Base-by-base conservation (phyloP, 306 rosid species). In the Sicyos edulis region DNA sequence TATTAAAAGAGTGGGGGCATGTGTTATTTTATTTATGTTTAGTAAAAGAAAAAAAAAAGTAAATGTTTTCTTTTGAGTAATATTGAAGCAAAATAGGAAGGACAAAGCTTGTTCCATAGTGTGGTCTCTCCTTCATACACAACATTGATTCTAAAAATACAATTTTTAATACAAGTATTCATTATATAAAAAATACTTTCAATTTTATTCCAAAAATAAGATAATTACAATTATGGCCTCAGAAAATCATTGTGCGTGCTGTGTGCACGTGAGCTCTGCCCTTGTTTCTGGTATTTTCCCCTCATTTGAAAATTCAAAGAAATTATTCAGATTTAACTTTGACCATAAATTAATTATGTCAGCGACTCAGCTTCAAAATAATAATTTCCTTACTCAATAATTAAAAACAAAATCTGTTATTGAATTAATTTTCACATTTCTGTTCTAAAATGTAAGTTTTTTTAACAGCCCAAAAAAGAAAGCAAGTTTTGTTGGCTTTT, bases 51-150 rank as follows among this genome's bases (percentile, higher is more conserved):
- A 37, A 62, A 17, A 42, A 66, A 66, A 13, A 17, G 0, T 66
- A 47, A 40, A 34, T 16, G n/a, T 11, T 66, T 66, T 10, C 32
- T 3, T 66, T 67, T 67, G 72, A 68, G 72, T 68, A 68, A 49
- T 68, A 68, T 68, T 68, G 72, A 68, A 68, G 72, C 57, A 68
- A 49, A 68, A 68, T 68, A 22, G 56, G 72, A 68, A 68, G 56
- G 34, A 66, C 53, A 45, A 24, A 5, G 54, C 6, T 47, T 68
- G 72, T 68, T 57, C 72, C 72, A 22, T 20, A 19, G 56, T 55
- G 19, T n/a, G 69, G n/a, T 40, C 54, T 65, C 71, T 65, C 34
- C 53, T 52, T 20, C 72, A 14, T 55, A 47, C 72, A 49, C 42
- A 24, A 24, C 17, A 68, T 50, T 49, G 8, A 45, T 45, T 20